Percentiles rank a stretch among this genome's conserved stretches.
These are phyloP conservation scores for Heliamphora exappendiculata DNA, from an alignment of 148 eudicot species.

Conservation along the genomic window DNA sequence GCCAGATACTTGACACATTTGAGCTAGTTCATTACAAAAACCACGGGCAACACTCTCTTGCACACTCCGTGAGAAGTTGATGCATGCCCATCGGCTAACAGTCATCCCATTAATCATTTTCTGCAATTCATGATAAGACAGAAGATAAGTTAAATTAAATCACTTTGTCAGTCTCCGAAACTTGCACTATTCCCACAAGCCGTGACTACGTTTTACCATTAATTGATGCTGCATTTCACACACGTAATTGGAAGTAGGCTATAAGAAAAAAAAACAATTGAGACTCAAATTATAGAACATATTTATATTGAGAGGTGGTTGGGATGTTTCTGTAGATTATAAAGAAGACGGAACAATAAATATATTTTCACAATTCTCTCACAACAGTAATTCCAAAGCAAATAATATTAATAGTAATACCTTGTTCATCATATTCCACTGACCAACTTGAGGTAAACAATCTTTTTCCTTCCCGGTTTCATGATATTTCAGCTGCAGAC, in stretches of 20 bases:
- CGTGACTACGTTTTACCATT: too few species aligned
- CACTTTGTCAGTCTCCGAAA: too few species aligned
- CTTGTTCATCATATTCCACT: constrained; percentile 84
- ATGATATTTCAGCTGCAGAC: constrained; percentile 57
- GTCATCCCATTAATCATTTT: constrained; percentile 74
- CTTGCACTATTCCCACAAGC: too few species aligned
- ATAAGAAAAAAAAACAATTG: not conserved
- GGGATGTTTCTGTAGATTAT: not conserved
- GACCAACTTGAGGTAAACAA: constrained; percentile 70
- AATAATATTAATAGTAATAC: constrained; percentile 16
- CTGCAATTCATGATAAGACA: constrained; percentile 20
- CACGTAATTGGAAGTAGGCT: not conserved
- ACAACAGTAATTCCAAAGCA: not conserved
- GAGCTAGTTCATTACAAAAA: constrained; percentile 58
- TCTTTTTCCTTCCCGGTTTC: constrained; percentile 68
- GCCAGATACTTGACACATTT: constrained; percentile 78
- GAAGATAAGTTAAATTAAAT: not conserved
- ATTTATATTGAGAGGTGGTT: not conserved
- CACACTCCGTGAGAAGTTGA: constrained; percentile 64
- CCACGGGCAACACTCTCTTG: constrained; percentile 71
- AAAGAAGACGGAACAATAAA: not conserved
- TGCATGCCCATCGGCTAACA: constrained; percentile 69
- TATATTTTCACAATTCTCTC: not conserved
- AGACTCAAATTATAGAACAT: not conserved
- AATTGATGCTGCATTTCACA: too few species aligned